Percentiles rank a stretch among this genome's conserved stretches.
Evolutionary conservation across 257 asterid species (phyloP).

Genomic region (Plantago elongata): DNA sequence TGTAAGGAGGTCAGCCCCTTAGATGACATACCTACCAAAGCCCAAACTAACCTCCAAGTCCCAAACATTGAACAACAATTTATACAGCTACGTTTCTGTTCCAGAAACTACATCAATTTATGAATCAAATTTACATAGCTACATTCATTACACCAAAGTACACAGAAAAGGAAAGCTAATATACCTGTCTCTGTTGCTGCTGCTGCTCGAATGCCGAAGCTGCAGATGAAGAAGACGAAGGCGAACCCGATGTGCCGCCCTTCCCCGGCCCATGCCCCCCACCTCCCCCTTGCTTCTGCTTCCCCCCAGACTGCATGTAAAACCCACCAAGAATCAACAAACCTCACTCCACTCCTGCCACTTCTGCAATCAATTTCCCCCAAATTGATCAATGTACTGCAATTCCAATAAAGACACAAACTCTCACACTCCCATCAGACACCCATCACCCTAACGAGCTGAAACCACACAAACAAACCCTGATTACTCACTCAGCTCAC

Average conservation of each 20-base stretch:
- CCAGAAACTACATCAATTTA: too few relatives aligned
- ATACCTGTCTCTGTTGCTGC: constrained; percentile 63
- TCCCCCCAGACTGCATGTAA: constrained; percentile 91
- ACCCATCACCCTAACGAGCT: neutral
- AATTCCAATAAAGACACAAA: neutral
- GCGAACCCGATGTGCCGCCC: constrained; percentile 76
- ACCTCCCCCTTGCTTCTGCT: constrained; percentile 78
- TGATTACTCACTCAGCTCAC: neutral
- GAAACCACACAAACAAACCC: too few relatives aligned
- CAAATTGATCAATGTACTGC: neutral
- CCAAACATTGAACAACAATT: too few relatives aligned
- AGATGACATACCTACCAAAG: too few relatives aligned
- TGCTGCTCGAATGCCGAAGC: constrained; percentile 82
- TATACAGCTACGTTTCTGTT: too few relatives aligned
- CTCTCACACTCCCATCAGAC: constrained; percentile 11
- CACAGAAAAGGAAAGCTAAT: neutral
- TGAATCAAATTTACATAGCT: neutral
- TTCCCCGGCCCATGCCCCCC: constrained; percentile 81
- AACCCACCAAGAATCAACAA: neutral
- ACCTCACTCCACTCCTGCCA: neutral
- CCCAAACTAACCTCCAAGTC: too few relatives aligned
- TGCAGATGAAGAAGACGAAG: constrained; percentile 87
- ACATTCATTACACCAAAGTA: neutral
- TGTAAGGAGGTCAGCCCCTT: too few relatives aligned
- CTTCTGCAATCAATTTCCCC: neutral